Evolutionary conservation across 306 rosid species (phyloP).

Genomic region (Rosa lucieae): DNA sequence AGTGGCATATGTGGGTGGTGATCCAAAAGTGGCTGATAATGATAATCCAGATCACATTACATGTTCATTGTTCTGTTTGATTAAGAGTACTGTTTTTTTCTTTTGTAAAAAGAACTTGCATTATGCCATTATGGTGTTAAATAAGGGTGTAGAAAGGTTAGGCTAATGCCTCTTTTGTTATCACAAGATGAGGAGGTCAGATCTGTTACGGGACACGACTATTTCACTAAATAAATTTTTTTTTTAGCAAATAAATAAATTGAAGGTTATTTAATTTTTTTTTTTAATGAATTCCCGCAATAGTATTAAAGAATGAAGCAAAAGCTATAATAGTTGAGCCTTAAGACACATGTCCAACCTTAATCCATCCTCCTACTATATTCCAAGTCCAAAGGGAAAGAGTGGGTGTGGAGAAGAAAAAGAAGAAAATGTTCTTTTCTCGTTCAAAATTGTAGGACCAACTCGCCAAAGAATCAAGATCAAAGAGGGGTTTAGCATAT

Average conservation of each 20-base stretch:
- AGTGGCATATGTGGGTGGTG: constrained; percentile 32
- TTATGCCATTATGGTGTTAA: not conserved
- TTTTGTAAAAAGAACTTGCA: not conserved
- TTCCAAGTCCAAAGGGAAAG: constrained; percentile 12
- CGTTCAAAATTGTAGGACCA: constrained; percentile 7
- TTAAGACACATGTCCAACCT: not conserved
- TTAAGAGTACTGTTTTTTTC: not conserved
- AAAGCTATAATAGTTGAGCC: not conserved
- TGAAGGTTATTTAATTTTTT: too few relatives aligned
- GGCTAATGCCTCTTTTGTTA: not conserved
- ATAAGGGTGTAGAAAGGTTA: not conserved
- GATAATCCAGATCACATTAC: constrained; percentile 24
- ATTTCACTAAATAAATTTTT: not conserved
- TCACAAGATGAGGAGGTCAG: not conserved
- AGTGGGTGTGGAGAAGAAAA: not conserved
- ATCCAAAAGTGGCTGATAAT: constrained; percentile 25
- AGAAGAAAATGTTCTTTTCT: not conserved
- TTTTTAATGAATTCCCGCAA: not conserved
- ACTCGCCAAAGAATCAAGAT: constrained; percentile 9
- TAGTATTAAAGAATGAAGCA: not conserved
- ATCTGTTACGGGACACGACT: too few relatives aligned
- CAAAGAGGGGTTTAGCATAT: not conserved
- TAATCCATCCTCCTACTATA: constrained; percentile 6
- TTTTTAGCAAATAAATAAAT: too few relatives aligned
- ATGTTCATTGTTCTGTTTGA: not conserved